phyloP scores from a whole-genome alignment of 192 early-diverging fungal genomes.

The Piromyces sp. region DNA sequence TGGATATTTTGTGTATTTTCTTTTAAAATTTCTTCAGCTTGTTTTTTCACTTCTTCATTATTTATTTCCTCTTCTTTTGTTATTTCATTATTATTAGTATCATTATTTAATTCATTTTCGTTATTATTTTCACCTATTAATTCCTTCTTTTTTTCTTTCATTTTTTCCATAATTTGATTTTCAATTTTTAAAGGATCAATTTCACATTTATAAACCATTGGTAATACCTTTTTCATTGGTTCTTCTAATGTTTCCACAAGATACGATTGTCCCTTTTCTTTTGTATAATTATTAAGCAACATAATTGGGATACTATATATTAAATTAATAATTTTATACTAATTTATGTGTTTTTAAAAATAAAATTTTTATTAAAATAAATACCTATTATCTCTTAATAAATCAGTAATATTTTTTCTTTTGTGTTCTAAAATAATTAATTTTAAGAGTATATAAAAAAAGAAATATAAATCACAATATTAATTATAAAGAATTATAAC shows the following conservation, averaged over 20 bases:
- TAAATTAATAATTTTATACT: no score
- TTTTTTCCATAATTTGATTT: not conserved
- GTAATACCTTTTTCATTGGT: not conserved
- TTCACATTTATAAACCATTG: not conserved
- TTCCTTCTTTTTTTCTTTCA: not conserved
- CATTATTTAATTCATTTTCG: no score
- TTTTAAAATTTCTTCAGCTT: not conserved
- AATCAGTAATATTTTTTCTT: not conserved
- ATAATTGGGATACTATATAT: not conserved
- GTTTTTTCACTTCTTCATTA: not conserved
- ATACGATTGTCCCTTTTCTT: not conserved
- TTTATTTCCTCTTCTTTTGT: not conserved
- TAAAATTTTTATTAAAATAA: no score
- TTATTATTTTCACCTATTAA: not conserved
- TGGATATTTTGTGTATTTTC: not conserved
- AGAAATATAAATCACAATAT: no score
- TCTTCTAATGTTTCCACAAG: not conserved
- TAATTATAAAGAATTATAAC: no score
- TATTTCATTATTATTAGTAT: no score
- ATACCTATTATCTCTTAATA: not conserved
- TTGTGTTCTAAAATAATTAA: not conserved
- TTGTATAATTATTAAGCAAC: not conserved
- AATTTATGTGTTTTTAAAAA: not conserved
- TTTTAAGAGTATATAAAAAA: no score
- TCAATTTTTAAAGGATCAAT: not conserved